These are phyloP conservation scores for Colletotrichum graminicola DNA, from an alignment of 2,329 filamentous ascomycete genomes.

Conservation along the genomic window DNA sequence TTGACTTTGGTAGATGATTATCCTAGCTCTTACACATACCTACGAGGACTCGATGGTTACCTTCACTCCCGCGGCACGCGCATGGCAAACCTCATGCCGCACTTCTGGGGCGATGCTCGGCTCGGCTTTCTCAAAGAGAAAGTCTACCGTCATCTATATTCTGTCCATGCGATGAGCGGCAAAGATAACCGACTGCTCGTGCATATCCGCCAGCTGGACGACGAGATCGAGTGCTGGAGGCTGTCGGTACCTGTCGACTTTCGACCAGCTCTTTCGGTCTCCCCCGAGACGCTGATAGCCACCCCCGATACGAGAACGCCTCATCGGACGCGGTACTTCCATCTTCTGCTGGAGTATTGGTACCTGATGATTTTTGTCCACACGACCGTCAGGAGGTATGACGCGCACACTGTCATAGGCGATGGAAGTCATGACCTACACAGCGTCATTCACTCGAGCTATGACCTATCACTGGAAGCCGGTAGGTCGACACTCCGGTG, in stretches of 20 bases:
- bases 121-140: slow-evolving; percentile 21
- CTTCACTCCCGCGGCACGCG: background rate
- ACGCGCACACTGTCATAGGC: slow-evolving; percentile 18
- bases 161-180: background rate
- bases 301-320: background rate
- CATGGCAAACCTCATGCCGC: background rate
- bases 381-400: slow-evolving; percentile 43
- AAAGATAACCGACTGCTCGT: slow-evolving; percentile 38
- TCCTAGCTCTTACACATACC: background rate
- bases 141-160: slow-evolving; percentile 18
- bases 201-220: slow-evolving; percentile 47
- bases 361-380: slow-evolving; percentile 42
- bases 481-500: slow-evolving; percentile 43
- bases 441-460: slow-evolving; percentile 44
- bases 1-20: background rate
- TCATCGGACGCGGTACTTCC: background rate
- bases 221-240: slow-evolving; percentile 51
- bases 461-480: slow-evolving; percentile 45
- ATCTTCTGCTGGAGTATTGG: slow-evolving; percentile 44
- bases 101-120: slow-evolving; percentile 1
- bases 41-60: background rate
- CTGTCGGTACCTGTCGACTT: slow-evolving; percentile 44
- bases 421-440: slow-evolving; percentile 42
- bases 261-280: slow-evolving; percentile 23
- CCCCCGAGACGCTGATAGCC: background rate